Conservation (phyloP, 73 alveolate species). For the Strombidium stylifer region DNA sequence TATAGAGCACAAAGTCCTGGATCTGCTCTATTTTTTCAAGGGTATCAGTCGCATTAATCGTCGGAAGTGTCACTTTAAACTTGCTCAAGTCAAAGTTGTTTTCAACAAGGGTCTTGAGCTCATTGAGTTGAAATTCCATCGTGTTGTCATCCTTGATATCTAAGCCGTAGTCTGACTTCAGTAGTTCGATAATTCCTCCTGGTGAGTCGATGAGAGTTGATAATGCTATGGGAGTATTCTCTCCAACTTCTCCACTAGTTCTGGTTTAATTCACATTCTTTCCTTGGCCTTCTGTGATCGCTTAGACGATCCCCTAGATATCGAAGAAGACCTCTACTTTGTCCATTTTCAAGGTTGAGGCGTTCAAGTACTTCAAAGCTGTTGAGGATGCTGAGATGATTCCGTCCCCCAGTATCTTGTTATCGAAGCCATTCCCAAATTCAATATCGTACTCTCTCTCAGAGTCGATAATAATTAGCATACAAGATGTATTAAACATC, state of each 20-base stretch:
- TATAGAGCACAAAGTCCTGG: not conserved
- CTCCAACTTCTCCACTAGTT: not conserved
- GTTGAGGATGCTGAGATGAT: constrained; percentile 43
- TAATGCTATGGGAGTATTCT: not conserved
- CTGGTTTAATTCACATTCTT: not conserved
- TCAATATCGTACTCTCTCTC: constrained; percentile 57
- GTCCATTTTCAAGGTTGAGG: not conserved
- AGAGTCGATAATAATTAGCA: constrained; percentile 40
- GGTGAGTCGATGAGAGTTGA: not conserved
- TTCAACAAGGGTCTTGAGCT: not conserved
- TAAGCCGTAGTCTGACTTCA: not conserved
- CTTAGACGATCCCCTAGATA: constrained; percentile 6
- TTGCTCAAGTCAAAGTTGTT: not conserved
- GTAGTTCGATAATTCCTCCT: not conserved
- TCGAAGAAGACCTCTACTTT: constrained; percentile 12
- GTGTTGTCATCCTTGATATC: not conserved
- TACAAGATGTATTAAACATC: constrained; percentile 15
- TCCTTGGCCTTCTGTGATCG: not conserved
- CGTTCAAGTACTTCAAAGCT: constrained; percentile 36
- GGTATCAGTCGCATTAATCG: not conserved
- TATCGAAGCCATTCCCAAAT: constrained; percentile 56
- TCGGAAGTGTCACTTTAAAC: not conserved
- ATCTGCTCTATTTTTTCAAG: not conserved
- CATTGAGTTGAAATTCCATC: not conserved
- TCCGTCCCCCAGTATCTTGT: constrained; percentile 35